These are phyloP conservation scores for Salix arbutifolia DNA, from an alignment of 345 rosid species.

Conservation along the genomic window DNA sequence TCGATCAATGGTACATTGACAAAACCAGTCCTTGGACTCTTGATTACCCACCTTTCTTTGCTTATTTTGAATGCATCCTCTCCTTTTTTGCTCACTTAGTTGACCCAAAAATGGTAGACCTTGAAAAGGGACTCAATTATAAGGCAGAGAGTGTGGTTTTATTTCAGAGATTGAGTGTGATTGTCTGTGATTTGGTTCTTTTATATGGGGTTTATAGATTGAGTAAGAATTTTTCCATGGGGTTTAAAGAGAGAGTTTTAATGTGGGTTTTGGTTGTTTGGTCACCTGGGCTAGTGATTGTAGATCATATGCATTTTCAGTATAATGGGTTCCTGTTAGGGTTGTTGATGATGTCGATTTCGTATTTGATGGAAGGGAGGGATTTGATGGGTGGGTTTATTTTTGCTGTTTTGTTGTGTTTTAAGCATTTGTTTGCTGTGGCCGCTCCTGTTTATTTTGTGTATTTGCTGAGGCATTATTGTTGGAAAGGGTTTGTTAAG, in stretches of 20 bases:
- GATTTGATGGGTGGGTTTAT: constrained; percentile 79
- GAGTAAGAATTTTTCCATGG: constrained; percentile 25
- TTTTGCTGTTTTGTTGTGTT: constrained; percentile 73
- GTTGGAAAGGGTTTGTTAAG: constrained; percentile 52
- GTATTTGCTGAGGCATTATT: constrained; percentile 77
- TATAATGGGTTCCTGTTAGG: constrained; percentile 89
- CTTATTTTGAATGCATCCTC: constrained; percentile 59
- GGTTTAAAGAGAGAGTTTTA: constrained; percentile 34
- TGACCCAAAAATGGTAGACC: constrained; percentile 66
- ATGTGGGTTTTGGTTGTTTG: constrained; percentile 64
- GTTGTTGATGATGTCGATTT: constrained; percentile 67
- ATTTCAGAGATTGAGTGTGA: constrained; percentile 69
- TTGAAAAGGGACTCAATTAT: constrained; percentile 55
- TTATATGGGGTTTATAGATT: constrained; percentile 51
- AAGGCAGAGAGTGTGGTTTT: constrained; percentile 44
- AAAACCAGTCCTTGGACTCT: constrained; percentile 94
- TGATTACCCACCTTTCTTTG: constrained; percentile 86
- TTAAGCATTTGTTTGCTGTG: constrained; percentile 89
- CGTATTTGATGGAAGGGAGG: constrained; percentile 67
- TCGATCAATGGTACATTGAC: constrained; percentile 74
- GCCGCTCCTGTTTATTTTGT: constrained; percentile 93
- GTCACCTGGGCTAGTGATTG: constrained; percentile 81
- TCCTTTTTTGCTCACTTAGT: constrained; percentile 53
- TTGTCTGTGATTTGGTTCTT: constrained; percentile 64
- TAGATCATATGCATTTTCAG: constrained; percentile 92